Evolutionary conservation across 441 rosid genomes (phyloP), one percentile per base, ranked within the genome.

Genomic region (Manihot esculenta): DNA sequence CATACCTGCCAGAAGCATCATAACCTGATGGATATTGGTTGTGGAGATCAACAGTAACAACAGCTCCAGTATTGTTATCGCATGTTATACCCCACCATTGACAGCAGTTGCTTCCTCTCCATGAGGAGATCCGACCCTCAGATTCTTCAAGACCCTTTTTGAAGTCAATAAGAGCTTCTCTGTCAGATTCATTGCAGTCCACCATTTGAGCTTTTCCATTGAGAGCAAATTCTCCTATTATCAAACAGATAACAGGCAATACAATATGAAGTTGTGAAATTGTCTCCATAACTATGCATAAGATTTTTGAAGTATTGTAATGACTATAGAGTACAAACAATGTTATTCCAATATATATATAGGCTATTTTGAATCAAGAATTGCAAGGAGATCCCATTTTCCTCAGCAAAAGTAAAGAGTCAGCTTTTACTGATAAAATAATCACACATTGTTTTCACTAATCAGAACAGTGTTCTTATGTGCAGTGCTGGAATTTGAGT

Each of bases 1-100:
- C 78, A 41, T 71, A 47, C 76, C 57, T 62, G 64, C 68, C 48
- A 8, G 65, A 72, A 59, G 47, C 30, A 58, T 27, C 64, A 20
- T 15, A 45, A 13, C 51, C 15, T 55, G 61, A 48, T 33, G 68
- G 67, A 62, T 71, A 17, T 49, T 30, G 70, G 48, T 58, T 72
- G 21, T 58, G 76, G 27, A 73, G 60, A 66, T 73, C 76, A 48
- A 73, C 56, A 0, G 26, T 6, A 33, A 23, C 20, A 49, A 73
- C 71, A 66, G 66, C 71, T 66, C 76, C 71, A 10, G 53, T 58
- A 21, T 7, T 59, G 1, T 66, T 48, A 7, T 73, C 61, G 7
- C 71, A 66, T 17, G 5, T n/a, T 45, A 73, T 58, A 13, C 66
- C 71, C 62, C 66, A 35, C 71, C 76, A 66, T 1, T 18, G 49